phyloP scores from a whole-genome alignment of 148 eudicot species.

The Dianthus caryophyllus region DNA sequence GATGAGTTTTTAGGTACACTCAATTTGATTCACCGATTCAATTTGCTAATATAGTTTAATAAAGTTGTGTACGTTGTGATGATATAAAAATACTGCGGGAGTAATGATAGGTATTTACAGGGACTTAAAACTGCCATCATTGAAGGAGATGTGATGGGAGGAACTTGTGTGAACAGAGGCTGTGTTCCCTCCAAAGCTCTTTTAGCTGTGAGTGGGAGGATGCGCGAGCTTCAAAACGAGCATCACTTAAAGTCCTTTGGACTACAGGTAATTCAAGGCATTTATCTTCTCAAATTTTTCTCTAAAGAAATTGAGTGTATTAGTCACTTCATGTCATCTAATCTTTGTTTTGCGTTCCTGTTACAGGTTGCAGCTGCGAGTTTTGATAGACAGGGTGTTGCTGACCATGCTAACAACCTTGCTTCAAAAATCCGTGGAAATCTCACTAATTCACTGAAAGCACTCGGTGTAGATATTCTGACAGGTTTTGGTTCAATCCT shows the following conservation, averaged over 20 bases:
- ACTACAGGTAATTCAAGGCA: constrained; percentile 57
- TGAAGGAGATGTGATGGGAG: constrained; percentile 99
- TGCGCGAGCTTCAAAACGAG: constrained; percentile 98
- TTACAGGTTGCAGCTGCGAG: constrained; percentile 91
- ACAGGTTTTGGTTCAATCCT: constrained; percentile 82
- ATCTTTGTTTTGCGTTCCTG: constrained; percentile 8
- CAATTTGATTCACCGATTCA: not conserved
- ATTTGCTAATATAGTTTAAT: not conserved
- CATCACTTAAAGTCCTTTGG: constrained; percentile 98
- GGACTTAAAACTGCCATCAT: constrained; percentile 98
- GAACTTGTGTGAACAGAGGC: constrained; percentile 99
- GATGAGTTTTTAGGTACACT: not conserved
- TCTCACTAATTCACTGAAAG: constrained; percentile 84
- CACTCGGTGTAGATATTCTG: constrained; percentile 94
- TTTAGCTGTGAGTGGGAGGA: constrained; percentile 97
- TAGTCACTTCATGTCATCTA: not conserved
- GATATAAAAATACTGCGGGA: not conserved
- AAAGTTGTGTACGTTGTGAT: not conserved
- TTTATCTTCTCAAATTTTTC: not conserved
- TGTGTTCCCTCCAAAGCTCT: constrained; percentile 99
- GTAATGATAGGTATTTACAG: constrained; percentile 33
- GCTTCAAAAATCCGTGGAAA: constrained; percentile 85
- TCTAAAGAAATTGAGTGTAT: not conserved
- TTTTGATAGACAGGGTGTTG: constrained; percentile 94
- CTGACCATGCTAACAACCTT: constrained; percentile 92